Percentiles rank a stretch among this genome's conserved stretches.
These are phyloP conservation scores for Tetradesmus obliquus DNA, from an alignment of 139 green algal species.

Conservation along the genomic window DNA sequence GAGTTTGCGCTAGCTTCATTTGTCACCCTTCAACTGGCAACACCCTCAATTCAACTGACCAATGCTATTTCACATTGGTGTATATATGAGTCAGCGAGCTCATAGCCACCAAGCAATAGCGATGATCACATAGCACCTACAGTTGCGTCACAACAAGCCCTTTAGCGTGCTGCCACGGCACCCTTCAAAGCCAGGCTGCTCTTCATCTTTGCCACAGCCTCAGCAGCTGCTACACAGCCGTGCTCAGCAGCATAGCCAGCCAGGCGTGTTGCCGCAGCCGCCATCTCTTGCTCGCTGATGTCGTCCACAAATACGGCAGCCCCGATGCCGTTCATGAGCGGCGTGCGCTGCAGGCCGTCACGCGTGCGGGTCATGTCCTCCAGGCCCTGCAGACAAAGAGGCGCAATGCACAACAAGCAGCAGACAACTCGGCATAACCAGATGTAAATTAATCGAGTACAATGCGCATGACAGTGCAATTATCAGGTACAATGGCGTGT, in stretches of 20 bases:
- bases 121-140: no score
- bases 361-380: slow-evolving; percentile 51
- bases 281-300: slow-evolving; percentile 37
- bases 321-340: slow-evolving; percentile 62
- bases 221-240: slow-evolving; percentile 16
- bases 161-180: no score
- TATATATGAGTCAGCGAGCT: no score
- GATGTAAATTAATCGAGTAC: not conserved
- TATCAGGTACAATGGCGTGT: not conserved
- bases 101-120: no score
- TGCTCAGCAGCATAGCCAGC: slow-evolving; percentile 10
- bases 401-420: not conserved
- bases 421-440: not conserved
- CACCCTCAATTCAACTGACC: no score
- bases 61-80: no score
- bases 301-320: slow-evolving; percentile 61
- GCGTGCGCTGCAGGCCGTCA: slow-evolving; percentile 58
- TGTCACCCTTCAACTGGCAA: no score
- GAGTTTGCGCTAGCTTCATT: no score
- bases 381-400: slow-evolving; percentile 46
- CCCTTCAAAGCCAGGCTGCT: no score
- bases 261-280: slow-evolving; percentile 15
- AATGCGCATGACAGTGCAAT: not conserved
- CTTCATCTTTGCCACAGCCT: not conserved
- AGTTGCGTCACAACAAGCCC: no score